Conservation (phyloP, 805 yeast species). For the Starmerella geochares region DNA sequence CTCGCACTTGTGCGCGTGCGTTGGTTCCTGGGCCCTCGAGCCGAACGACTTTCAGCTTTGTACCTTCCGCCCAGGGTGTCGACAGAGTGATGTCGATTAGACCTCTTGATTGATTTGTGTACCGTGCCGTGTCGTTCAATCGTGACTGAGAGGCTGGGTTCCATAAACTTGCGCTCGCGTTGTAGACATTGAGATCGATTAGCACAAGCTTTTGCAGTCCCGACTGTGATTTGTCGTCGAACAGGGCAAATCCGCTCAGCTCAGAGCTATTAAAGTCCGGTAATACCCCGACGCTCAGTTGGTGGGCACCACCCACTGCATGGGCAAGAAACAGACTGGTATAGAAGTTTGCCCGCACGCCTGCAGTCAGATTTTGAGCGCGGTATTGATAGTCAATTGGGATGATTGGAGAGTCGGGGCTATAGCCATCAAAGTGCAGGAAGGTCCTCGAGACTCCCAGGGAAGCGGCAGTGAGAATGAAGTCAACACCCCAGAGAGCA, state of each 20-base stretch:
- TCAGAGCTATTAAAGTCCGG: neutral
- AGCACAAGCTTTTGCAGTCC: constrained; percentile 1
- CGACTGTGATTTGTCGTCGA: neutral
- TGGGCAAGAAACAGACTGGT: neutral
- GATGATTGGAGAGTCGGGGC: neutral
- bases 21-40: neutral
- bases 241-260: neutral
- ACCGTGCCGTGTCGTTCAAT: neutral
- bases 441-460: neutral
- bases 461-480: neutral
- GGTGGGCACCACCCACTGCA: neutral
- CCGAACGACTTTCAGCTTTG: neutral
- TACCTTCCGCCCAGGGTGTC: neutral
- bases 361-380: neutral
- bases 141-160: neutral
- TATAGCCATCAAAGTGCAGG: neutral
- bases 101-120: neutral
- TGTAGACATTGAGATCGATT: neutral
- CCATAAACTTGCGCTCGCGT: neutral
- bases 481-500: constrained; percentile 2
- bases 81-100: neutral
- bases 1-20: neutral
- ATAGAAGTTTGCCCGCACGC: neutral
- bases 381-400: neutral
- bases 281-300: neutral